Evolutionary conservation across 345 rosid species (phyloP), one percentile per base, ranked within the genome.

Genomic region (Carallia brachiata): DNA sequence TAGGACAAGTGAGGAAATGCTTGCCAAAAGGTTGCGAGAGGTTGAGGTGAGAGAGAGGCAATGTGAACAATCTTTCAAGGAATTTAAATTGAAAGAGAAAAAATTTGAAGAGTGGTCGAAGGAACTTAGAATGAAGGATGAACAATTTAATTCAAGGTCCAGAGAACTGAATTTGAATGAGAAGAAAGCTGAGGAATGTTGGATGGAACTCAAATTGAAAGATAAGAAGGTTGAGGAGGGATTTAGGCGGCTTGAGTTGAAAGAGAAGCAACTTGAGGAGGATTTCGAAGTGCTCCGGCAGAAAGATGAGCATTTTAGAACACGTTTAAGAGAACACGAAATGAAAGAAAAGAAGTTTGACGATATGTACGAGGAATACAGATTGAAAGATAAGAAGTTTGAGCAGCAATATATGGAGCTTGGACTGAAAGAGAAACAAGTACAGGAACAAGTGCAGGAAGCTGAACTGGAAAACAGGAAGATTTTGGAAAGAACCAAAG

Each of bases 141-240:
- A 44, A 15, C 27, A 12, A 55, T 19, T 23, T 3, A 8, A 12
- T n/a, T 23, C 31, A 12, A 2, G 15, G 32, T 23, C 30, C 13
- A 55, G 4, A 10, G 52, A 37, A 47, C 30, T 62, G 9, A 53
- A 28, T 9, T 23, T 64, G 27, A 36, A 48, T 30, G 56, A 48
- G n/a, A n/a, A 3, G 37, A 64, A 48, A 28, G 5, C 70, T 23
- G 61, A 57, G 59, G 75, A 50, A 7, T 48, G 18, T 28, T 16
- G 52, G 32, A 55, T 70, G 27, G 77, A 61, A 63, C 30, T 81
- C 23, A 78, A 54, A 73, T 27, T 62, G 65, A 80, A 64, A 75
- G 77, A 79, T 73, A 40, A 71, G 28, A 53, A 70, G 71, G 19
- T 37, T 9, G 72, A 69, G 70, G 70, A 61, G 19, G 34, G 55